Conservation (phyloP, 2,329 filamentous ascomycete genomes). For the Ilyonectria robusta region DNA sequence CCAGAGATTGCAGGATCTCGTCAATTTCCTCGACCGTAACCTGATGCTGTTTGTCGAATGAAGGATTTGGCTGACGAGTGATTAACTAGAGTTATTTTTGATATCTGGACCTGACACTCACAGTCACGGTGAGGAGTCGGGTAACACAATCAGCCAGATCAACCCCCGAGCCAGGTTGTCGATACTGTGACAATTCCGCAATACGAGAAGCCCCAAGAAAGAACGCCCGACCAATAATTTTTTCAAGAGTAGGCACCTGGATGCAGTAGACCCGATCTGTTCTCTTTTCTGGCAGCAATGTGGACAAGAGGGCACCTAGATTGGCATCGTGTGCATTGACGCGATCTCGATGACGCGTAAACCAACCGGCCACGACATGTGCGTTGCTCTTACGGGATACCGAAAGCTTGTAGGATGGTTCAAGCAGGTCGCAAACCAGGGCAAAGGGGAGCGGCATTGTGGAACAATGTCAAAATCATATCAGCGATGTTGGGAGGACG, state of each 20-base stretch:
- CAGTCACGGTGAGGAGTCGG: conserved; percentile 73
- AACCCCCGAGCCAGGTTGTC: conserved; percentile 65
- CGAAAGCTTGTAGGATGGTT: conserved; percentile 70
- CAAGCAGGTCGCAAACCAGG: conserved; percentile 81
- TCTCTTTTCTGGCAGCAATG: conserved; percentile 81
- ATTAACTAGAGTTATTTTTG: background rate
- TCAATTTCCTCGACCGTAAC: conserved; percentile 84
- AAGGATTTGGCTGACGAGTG: conserved; percentile 61
- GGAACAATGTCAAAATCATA: conserved; percentile 24
- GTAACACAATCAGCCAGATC: conserved; percentile 83
- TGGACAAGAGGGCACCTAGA: conserved; percentile 78
- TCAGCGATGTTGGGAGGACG: background rate
- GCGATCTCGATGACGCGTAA: conserved; percentile 70
- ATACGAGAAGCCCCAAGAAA: conserved; percentile 73
- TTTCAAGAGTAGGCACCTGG: conserved; percentile 72
- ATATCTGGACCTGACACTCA: conserved; percentile 49
- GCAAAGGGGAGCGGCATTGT: conserved; percentile 77
- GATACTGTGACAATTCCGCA: conserved; percentile 75
- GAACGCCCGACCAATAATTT: conserved; percentile 78
- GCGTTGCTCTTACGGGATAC: conserved; percentile 51
- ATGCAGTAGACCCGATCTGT: conserved; percentile 85
- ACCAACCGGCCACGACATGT: conserved; percentile 74
- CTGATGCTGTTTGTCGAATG: conserved; percentile 47
- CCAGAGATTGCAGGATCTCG: conserved; percentile 73
- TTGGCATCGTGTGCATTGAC: conserved; percentile 72